Base-by-base conservation (phyloP, 2,329 filamentous ascomycete species). In the Sordariomycetes sp. region DNA sequence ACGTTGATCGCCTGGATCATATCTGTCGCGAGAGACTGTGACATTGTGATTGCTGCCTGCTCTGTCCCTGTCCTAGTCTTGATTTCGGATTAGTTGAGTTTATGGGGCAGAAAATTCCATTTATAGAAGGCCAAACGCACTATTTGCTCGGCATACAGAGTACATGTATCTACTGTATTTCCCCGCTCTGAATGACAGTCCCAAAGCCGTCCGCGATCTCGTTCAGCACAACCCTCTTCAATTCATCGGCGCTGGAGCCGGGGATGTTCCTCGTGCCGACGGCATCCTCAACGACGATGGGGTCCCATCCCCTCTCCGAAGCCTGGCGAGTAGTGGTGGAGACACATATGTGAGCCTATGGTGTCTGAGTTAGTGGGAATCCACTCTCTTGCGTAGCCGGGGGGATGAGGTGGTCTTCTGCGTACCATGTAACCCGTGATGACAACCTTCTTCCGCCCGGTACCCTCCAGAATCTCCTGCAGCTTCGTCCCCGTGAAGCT, bases 201-300 rank as follows among this genome's bases (percentile, higher is more conserved):
- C 75, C 85, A 68, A 87, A 86, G 1, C 74, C 79, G 75, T 88
- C 85, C 0, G 65, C 81, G 65, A 88, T 70, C 69, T 88, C 85
- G 6, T 74, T 73, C 62, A 88, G 68, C 2, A 74, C 74, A 60
- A 79, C 76, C 67, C 70, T 66, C 1, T 71, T 69, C 24, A 87
- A 65, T 58, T 84, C 76, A 12, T 77, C 75, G 0, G 79, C 83
- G 6, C 73, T 71, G 0, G 77, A 79, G 1, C 84, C 84, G 1
- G 85, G 85, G 52, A 88, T 86, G 66, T 87, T 77, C 10, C 86
- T 70, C 67, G 88, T 85, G 0, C 86, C 85, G 43, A 89, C 78
- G 0, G 76, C 83, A 66, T 87, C 86, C 63, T 79, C 74, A 0
- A 77, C 80, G 24, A 88, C 66, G 1, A 87, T 58, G 25, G 87